Evolutionary conservation across 805 yeast species (phyloP), one percentile per base, ranked within the genome.

Genomic region (Suhomyces faveliae): DNA sequence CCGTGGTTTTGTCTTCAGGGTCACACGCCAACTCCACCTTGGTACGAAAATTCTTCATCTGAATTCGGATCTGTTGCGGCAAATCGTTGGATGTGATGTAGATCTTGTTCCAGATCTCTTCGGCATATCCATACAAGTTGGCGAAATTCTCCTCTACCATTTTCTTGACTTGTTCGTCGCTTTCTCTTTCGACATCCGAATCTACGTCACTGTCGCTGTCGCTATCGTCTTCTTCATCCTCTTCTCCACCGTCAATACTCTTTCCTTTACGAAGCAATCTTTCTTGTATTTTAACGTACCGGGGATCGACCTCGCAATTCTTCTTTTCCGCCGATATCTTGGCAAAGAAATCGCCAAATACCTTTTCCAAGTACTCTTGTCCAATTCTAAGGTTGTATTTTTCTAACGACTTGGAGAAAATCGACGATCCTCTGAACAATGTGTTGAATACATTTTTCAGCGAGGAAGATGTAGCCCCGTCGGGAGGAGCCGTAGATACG

Each of bases 301-400:
- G 63, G 7, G 97, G 96, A 63, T 94, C 97, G 40, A 91, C 78
- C 58, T 92, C 98, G 60, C 90, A 81, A 52, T 73, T 72, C n/a
- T 77, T 67, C 45, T 75, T 68, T 47, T 81, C 81, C 0, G 70
- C 59, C 0, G 77, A 67, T 2, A 88, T 68, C 33, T 74, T 72
- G 15, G 76, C 69, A 9, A 90, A 78, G 52, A 88, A 80, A n/a
- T 76, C 76, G 0, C 94, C 90, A 46, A 92, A 75, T 3, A 87
- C 81, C 53, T 78, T 78, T 48, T 85, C 86, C 27, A 94, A 62
- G 59, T 88, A 89, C 50, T 85, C 90, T 50, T 80, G 85, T 0
- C 98, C 98, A 15, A 85, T 74, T 57, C 92, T 71, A 35, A 85
- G 74, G 61, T 87, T 84, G 60, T 83, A 89, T 50, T 79, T 75